Evolutionary conservation across 129 eudicot species (phyloP), one percentile per base, ranked within the genome.

Genomic region (Chrysanthemum lavandulifolium): DNA sequence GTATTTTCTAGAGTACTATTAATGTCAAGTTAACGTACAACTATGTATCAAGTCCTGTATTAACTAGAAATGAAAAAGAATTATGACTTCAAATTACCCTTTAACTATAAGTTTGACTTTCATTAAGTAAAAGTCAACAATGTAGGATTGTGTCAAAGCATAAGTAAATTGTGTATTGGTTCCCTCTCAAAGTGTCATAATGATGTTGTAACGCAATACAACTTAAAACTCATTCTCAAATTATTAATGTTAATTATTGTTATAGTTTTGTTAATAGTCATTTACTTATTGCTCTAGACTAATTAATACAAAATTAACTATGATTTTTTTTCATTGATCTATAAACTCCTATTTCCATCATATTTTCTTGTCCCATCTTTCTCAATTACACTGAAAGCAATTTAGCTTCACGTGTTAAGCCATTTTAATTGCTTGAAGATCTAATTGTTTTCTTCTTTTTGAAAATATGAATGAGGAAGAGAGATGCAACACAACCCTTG

Each of bases 231-330:
- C 71, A 62, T 73, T 63, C 64, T 80, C 73, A 64, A 75, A 80
- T 69, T 61, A 71, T 69, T 69, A 75, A 13, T 48, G 75, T 75
- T 80, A 80, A 62, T 73, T 71, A 72, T 65, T 70, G 71, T 79
- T 78, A 79, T 75, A 59, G 71, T 79, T 51, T 74, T 83, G 74
- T 60, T 74, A 5, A 60, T 76, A 66, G 18, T 45, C 68, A 70
- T 65, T 72, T 19, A 74, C 49, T 83, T 66, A 79, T 61, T 43
- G 66, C 73, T 50, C 73, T 63, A 43, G 31, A 65, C 19, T 59
- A 80, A 73, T 86, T 59, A 83, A 81, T 84, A 66, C 88, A 80
- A 73, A 63, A 84, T 81, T 83, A 81, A 83, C 72, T 68, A 69
- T 36, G 69, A 55, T 65, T 72, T 69, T 55, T 72, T 71, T 54